Conservation (phyloP, 2,329 filamentous ascomycete genomes). For the Fusarium compactum region DNA sequence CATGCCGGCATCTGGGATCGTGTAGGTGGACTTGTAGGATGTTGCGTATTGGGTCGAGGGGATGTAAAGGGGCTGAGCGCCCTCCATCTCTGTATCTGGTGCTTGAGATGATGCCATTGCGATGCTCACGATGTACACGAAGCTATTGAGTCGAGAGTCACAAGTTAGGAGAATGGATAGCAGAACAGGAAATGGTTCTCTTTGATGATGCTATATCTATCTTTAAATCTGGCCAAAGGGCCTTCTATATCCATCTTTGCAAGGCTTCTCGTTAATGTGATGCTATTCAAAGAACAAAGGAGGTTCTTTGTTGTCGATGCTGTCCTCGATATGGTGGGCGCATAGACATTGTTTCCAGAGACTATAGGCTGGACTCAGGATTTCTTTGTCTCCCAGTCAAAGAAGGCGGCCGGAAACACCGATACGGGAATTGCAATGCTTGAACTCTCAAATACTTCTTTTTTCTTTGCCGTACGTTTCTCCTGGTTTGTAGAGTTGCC, state of each 20-base stretch:
- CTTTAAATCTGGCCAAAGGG: not conserved
- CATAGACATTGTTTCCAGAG: conserved; percentile 18
- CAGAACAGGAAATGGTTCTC: conserved; percentile 4
- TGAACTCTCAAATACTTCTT: not conserved
- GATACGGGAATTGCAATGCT: not conserved
- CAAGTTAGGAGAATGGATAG: not conserved
- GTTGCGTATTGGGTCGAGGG: conserved; percentile 46
- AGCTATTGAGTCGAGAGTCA: not conserved
- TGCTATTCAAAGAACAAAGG: conserved; percentile 43
- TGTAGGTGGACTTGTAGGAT: conserved; percentile 45
- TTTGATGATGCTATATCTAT: conserved; percentile 12
- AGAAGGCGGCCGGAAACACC: not conserved
- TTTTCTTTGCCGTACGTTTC: not conserved
- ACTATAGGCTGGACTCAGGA: not conserved
- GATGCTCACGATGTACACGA: not conserved
- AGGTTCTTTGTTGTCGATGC: conserved; percentile 34
- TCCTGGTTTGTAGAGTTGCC: not conserved
- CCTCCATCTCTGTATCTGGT: conserved; percentile 16
- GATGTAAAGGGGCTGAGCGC: conserved; percentile 27
- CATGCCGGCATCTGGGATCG: conserved; percentile 40
- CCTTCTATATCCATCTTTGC: not conserved
- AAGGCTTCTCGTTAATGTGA: not conserved
- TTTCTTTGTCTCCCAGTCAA: conserved; percentile 21
- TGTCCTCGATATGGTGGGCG: conserved; percentile 3
- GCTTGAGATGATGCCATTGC: conserved; percentile 7